phyloP scores from a whole-genome alignment of 441 rosid species.

The Syzygium malaccense region DNA sequence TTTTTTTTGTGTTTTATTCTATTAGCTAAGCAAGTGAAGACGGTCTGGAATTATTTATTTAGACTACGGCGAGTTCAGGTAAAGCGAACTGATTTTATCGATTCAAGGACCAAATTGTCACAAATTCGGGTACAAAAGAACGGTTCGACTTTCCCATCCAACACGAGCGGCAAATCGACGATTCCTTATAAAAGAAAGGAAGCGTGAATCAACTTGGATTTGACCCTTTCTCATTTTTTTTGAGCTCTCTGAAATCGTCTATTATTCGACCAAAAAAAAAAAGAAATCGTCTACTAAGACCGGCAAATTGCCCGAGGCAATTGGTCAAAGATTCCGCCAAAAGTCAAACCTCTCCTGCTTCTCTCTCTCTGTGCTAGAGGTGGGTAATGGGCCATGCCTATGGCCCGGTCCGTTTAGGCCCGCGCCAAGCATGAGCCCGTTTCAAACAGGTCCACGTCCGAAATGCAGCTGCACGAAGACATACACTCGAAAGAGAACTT shows the following conservation, averaged over 20 bases:
- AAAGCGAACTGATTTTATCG: background rate
- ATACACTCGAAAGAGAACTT: background rate
- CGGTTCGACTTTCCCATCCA: background rate
- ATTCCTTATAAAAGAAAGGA: fast-evolving
- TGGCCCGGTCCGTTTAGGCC: too few relatives aligned
- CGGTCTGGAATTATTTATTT: background rate
- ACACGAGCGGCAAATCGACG: background rate
- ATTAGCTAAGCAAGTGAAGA: background rate
- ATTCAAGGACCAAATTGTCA: background rate
- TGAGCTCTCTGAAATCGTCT: background rate
- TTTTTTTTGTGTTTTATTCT: fast-evolving
- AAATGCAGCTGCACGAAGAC: background rate
- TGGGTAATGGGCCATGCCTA: too few relatives aligned
- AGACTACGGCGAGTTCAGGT: background rate
- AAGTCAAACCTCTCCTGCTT: background rate
- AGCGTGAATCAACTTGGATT: background rate
- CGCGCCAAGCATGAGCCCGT: too few relatives aligned
- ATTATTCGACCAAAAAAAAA: too few relatives aligned
- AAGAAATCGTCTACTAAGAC: background rate
- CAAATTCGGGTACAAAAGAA: background rate
- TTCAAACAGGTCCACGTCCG: background rate
- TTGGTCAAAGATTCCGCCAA: background rate
- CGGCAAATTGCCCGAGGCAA: background rate
- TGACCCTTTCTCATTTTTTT: background rate
- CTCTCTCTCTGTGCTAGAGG: background rate